Evolutionary conservation across 2,329 filamentous ascomycete species (phyloP).

Genomic region (Verticillium klebahnii): DNA sequence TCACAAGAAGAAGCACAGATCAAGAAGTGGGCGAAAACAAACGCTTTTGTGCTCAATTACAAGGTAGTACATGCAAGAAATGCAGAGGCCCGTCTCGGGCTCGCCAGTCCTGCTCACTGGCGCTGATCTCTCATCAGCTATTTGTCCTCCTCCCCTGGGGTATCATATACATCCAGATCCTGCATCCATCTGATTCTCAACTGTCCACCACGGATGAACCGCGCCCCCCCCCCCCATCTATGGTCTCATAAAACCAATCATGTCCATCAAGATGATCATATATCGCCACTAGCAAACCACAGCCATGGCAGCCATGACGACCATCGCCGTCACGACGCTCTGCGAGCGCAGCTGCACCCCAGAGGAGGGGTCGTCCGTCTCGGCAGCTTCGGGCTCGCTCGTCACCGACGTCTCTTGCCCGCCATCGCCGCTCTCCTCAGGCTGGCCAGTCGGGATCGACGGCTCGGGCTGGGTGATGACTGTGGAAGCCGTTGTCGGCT

Average conservation of each 20-base stretch:
- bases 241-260: neutral
- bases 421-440: neutral
- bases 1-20: too few species aligned
- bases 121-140: neutral
- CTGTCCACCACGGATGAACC: neutral
- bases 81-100: neutral
- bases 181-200: neutral
- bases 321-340: neutral
- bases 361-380: neutral
- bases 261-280: neutral
- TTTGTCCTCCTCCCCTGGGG: neutral
- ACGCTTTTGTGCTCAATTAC: conserved; percentile 3
- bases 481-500: neutral
- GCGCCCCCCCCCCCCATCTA: neutral
- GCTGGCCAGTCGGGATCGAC: neutral
- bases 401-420: neutral
- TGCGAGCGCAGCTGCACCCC: neutral
- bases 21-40: neutral
- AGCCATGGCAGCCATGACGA: neutral
- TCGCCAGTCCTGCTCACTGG: neutral
- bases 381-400: neutral
- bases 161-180: conserved; percentile 4
- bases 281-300: neutral
- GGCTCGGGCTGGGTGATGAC: neutral
- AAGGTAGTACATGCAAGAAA: conserved; percentile 3